Percentiles rank a stretch among this genome's conserved stretches.
These are phyloP conservation scores for Mycena latifolia DNA, from an alignment of 768 basidiomycete species.

Conservation along the genomic window DNA sequence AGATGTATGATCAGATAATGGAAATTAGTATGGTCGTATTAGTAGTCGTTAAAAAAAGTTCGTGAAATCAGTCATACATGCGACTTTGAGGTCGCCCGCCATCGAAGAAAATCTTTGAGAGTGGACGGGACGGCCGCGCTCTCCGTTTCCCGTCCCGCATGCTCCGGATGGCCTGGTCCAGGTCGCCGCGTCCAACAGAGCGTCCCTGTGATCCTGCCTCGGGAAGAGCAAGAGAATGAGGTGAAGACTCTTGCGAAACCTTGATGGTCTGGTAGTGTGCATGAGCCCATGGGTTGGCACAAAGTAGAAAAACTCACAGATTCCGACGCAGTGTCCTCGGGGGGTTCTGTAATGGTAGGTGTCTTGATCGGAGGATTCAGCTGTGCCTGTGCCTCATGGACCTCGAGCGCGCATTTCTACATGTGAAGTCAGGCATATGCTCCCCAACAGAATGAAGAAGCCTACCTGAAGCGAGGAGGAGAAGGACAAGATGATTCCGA, in stretches of 20 bases:
- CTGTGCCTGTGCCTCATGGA: constrained; percentile 64
- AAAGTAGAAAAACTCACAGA: constrained; percentile 36
- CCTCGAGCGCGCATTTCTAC: constrained; percentile 80
- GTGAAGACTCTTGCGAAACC: constrained; percentile 39
- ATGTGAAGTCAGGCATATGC: constrained; percentile 18
- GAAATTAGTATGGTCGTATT: not conserved
- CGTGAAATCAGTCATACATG: constrained; percentile 42
- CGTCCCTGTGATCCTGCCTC: constrained; percentile 55
- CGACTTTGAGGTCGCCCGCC: constrained; percentile 58
- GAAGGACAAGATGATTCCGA: constrained; percentile 80
- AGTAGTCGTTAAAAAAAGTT: constrained; percentile 16
- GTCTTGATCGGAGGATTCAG: constrained; percentile 41
- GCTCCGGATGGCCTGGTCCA: constrained; percentile 89
- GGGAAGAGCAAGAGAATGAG: constrained; percentile 45
- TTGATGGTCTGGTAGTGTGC: constrained; percentile 57
- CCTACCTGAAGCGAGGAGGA: constrained; percentile 77
- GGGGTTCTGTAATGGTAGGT: constrained; percentile 40
- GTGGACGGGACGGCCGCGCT: constrained; percentile 61
- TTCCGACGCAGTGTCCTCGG: constrained; percentile 36
- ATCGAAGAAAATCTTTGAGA: constrained; percentile 88
- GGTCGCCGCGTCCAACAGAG: constrained; percentile 80
- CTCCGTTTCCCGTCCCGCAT: constrained; percentile 76
- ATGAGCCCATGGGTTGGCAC: constrained; percentile 12
- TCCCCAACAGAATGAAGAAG: constrained; percentile 1
- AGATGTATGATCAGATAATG: not conserved